These are phyloP conservation scores for Epichloe brachyelytri DNA, from an alignment of 2,329 filamentous ascomycete species.

Conservation along the genomic window DNA sequence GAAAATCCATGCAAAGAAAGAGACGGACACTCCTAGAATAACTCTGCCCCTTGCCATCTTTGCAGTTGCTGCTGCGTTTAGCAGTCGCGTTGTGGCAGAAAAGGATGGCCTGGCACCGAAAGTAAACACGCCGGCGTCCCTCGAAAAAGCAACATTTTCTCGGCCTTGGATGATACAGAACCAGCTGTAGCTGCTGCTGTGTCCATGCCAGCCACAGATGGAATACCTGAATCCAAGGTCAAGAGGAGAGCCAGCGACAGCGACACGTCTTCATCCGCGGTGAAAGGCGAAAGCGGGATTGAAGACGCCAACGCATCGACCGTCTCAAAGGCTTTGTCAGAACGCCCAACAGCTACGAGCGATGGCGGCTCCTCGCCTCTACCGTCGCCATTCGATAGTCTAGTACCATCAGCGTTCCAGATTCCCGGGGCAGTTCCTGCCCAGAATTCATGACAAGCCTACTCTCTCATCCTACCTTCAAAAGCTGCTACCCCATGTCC, in stretches of 20 bases:
- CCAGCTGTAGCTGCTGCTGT: not conserved
- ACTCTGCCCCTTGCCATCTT: not conserved
- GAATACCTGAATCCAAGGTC: not conserved
- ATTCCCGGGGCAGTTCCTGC: constrained; percentile 36
- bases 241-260: not conserved
- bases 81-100: not conserved
- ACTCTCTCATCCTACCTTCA: constrained; percentile 52
- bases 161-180: not conserved
- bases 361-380: constrained; percentile 23
- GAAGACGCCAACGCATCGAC: not conserved
- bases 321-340: not conserved
- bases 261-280: too few relatives aligned
- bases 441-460: constrained; percentile 56
- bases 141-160: not conserved
- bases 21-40: not conserved
- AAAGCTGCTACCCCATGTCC: constrained; percentile 69
- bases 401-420: constrained; percentile 49
- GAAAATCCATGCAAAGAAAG: not conserved
- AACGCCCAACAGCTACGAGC: not conserved
- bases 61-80: not conserved
- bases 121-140: not conserved
- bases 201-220: not conserved
- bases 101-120: not conserved
- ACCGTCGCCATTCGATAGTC: constrained; percentile 56
- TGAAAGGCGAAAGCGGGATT: not conserved